Evolutionary conservation across 306 rosid genomes (phyloP).

Genomic region (Castanea sativa): DNA sequence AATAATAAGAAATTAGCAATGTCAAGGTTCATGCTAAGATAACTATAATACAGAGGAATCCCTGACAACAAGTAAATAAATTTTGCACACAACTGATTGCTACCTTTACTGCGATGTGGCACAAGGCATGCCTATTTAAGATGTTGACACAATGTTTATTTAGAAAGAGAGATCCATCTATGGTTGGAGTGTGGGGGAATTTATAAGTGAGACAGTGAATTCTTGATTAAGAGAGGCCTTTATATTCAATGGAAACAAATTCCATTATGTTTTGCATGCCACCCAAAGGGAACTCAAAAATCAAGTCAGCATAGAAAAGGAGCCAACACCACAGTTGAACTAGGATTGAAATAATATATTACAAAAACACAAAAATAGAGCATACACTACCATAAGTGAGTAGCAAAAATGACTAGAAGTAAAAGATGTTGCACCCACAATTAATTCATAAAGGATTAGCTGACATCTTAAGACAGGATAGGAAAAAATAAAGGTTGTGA

Average conservation of each 20-base stretch:
- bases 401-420: not conserved
- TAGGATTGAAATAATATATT: not conserved
- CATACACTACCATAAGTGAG: not conserved
- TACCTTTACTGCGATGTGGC: too few species aligned
- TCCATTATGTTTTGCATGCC: not conserved
- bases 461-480: not conserved
- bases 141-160: too few species aligned
- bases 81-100: too few species aligned
- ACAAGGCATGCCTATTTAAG: too few species aligned
- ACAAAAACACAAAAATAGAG: not conserved
- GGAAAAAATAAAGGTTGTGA: not conserved
- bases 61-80: too few species aligned
- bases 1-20: too few species aligned
- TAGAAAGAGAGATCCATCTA: not conserved
- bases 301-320: not conserved
- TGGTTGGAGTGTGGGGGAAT: not conserved
- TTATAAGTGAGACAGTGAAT: not conserved
- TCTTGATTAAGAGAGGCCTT: not conserved
- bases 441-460: too few species aligned
- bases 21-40: too few species aligned
- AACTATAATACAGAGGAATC: too few species aligned
- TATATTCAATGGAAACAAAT: not conserved
- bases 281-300: too few species aligned
- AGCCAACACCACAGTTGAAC: not conserved
- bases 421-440: not conserved